Conservation (phyloP, 768 basidiomycete genomes). For the Basidioascus undulatus region DNA sequence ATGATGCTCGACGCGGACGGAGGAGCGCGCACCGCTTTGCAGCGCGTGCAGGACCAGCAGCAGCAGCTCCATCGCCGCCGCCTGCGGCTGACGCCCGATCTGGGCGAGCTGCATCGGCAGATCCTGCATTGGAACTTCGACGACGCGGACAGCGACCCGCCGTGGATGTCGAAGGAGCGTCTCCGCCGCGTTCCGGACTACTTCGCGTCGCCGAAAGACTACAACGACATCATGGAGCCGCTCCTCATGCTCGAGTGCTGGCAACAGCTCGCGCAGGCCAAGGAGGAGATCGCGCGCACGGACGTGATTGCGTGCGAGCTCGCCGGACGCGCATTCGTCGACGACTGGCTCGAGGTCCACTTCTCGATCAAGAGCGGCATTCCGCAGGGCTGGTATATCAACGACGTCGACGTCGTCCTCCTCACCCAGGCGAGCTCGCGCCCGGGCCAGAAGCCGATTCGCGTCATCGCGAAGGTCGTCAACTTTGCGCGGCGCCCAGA, state of each 20-base stretch:
- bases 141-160: constrained; percentile 36
- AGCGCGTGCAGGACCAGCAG: not conserved
- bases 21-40: not conserved
- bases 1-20: constrained; percentile 28
- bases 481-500: constrained; percentile 22
- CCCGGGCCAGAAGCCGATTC: constrained; percentile 21
- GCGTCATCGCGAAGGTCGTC: constrained; percentile 46
- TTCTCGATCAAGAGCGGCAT: constrained; percentile 32
- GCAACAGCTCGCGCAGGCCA: constrained; percentile 59
- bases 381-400: constrained; percentile 44
- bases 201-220: constrained; percentile 42
- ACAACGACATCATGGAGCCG: constrained; percentile 54
- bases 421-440: constrained; percentile 29
- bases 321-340: constrained; percentile 39
- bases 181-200: constrained; percentile 10
- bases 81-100: constrained; percentile 56
- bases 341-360: constrained; percentile 65
- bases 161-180: constrained; percentile 19
- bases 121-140: constrained; percentile 74
- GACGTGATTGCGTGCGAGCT: constrained; percentile 28
- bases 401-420: constrained; percentile 68
- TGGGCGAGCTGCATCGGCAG: constrained; percentile 46
- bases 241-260: constrained; percentile 71
- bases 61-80: constrained; percentile 14
- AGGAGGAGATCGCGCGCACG: constrained; percentile 30